Evolutionary conservation across 2,329 filamentous ascomycete species (phyloP).

Genomic region (Fusarium sp.): DNA sequence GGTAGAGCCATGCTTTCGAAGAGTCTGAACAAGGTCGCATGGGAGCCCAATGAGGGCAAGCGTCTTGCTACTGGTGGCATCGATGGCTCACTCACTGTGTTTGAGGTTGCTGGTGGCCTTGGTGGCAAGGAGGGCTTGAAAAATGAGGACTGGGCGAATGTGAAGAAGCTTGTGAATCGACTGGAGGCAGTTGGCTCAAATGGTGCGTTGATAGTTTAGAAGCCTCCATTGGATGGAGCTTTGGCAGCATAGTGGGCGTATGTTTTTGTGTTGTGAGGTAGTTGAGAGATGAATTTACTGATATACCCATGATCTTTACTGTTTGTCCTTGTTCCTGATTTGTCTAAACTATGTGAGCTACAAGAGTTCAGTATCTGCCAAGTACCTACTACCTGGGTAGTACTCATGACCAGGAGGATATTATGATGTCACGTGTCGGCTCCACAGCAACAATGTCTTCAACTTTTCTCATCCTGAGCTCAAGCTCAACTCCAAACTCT

Average conservation of each 20-base stretch:
- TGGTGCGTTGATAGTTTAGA: slow-evolving; percentile 56
- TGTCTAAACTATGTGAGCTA: not conserved
- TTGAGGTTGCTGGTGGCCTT: slow-evolving; percentile 86
- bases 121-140: slow-evolving; percentile 87
- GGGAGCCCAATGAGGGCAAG: slow-evolving; percentile 91
- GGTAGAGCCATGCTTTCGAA: slow-evolving; percentile 78
- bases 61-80: slow-evolving; percentile 90
- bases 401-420: not conserved
- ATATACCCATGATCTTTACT: slow-evolving; percentile 39
- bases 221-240: slow-evolving; percentile 26
- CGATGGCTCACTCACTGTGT: slow-evolving; percentile 89
- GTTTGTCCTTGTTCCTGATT: not conserved
- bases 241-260: slow-evolving; percentile 27
- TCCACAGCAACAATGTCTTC: slow-evolving; percentile 15
- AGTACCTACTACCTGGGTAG: too few relatives aligned
- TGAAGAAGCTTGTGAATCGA: slow-evolving; percentile 88
- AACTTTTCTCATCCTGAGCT: slow-evolving; percentile 17
- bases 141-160: slow-evolving; percentile 90
- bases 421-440: slow-evolving; percentile 20
- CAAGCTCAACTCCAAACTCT: not conserved
- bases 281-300: slow-evolving; percentile 28
- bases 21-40: slow-evolving; percentile 93
- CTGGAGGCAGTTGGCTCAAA: slow-evolving; percentile 72
- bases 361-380: not conserved
- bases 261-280: slow-evolving; percentile 32